Base-by-base conservation (phyloP, 139 green algal genomes). In the Micromonas pusilla region DNA sequence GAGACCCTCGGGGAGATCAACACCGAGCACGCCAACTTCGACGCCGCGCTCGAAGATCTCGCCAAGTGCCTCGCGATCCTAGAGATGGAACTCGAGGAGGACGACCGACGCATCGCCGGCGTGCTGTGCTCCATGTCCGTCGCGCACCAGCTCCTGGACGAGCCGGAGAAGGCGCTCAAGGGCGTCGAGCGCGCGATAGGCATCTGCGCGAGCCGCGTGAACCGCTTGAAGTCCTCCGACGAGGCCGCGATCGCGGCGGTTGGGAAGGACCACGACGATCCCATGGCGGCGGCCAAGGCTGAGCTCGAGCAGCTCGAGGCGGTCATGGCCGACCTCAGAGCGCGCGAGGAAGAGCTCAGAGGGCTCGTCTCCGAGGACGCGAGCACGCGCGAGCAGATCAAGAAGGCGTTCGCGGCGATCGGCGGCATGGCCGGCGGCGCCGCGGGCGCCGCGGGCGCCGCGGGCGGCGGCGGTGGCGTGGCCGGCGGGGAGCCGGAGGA, bases 1-100 rank as follows among this genome's bases (percentile, higher is more conserved):
- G 68, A 75, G 68, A 62, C 21, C 23, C 36, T 75, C 37, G 68
- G 68, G 6, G 68, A 75, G 23, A 53, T 75, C 2, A 75, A 75
- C 30, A 60, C 23, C 21, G 68, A 75, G 37, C 36, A 60, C 19
- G 60, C 68, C 19, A 38, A 75, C 2, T 75, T 75, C 25, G 37
- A 75, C 1, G 68, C 68, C 2, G 36, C 68, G n/a, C 25, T 75
- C 20, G 33, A 38, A 26, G 68, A 75, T 31, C 28, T 62, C 25
- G 38, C 31, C 1, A 39, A 38, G 38, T 38, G 34, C n/a, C 30
- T 75, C 2, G 36, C 25, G 68, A 19, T 75, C 3, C 53, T 63
- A 4, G 68, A 75, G 13, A 33, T 21, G 36, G 4, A 75, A 20
- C 20, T 75, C 34, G 38, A 62, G 9, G 21, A 30, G 26, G 33